A percentile compares a stretch with the other conserved stretches of the same genome.
These are phyloP conservation scores for Lithospermum erythrorhizon DNA, from an alignment of 257 asterid species.

Conservation along the genomic window DNA sequence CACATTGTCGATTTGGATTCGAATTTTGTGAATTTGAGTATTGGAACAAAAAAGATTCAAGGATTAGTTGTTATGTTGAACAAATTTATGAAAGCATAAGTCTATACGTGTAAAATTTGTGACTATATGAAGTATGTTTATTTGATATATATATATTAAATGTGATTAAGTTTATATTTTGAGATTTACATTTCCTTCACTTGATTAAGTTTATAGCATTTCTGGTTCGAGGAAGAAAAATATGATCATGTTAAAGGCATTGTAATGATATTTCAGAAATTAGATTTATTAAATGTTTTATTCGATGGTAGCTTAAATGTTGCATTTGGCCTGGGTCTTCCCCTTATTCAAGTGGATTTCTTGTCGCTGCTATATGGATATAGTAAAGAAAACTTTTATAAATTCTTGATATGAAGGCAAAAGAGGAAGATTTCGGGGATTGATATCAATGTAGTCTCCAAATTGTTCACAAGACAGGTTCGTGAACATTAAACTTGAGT, in stretches of 20 bases:
- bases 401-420: conserved; percentile 34
- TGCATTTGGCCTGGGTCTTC: conserved; percentile 8
- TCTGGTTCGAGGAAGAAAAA: too few relatives aligned
- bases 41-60: not conserved
- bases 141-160: too few relatives aligned
- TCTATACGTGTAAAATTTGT: too few relatives aligned
- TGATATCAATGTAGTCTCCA: conserved; percentile 88
- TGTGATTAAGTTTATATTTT: too few relatives aligned
- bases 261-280: too few relatives aligned
- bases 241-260: too few relatives aligned
- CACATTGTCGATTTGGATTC: too few relatives aligned
- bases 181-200: too few relatives aligned
- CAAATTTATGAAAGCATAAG: not conserved
- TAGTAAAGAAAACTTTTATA: conserved; percentile 18
- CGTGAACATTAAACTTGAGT: conserved; percentile 1
- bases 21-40: not conserved
- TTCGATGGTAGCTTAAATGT: not conserved
- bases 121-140: too few relatives aligned
- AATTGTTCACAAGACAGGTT: conserved; percentile 58
- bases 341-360: conserved; percentile 4
- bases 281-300: not conserved
- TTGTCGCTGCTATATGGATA: conserved; percentile 7
- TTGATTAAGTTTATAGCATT: too few relatives aligned
- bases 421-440: conserved; percentile 77
- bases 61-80: not conserved